Evolutionary conservation across 164 flowering plant genomes (phyloP), one percentile per base, ranked within the genome.

Genomic region (Cinnamomum micranthum): DNA sequence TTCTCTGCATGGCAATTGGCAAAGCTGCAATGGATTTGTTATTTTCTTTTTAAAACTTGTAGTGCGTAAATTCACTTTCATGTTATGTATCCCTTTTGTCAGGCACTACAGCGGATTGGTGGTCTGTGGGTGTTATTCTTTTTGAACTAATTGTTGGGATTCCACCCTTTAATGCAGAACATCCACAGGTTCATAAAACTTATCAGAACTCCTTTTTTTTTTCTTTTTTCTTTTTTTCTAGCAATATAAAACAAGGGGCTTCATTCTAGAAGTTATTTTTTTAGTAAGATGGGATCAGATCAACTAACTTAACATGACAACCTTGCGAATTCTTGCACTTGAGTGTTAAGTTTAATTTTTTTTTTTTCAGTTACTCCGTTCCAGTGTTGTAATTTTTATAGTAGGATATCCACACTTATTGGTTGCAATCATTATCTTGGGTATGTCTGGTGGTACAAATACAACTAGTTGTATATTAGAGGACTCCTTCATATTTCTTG

Each of bases 51-150:
- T 31, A 64, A 20, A 19, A 55, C 70, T 33, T 23, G 27, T 22
- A 23, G 50, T 51, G 17, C 3, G 23, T 58, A 66, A 50, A 47
- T 60, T 68, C 27, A 68, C 55, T 68, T 25, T 65, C 47, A 24
- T 71, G 20, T 71, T 15, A 24, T 19, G 15, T 17, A 20, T 72
- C 24, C 22, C 20, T 51, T 78, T 81, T 62, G 71, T 41, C 88
- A 95, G 99, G 91, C n/a, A 81, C 92, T 64, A 87, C 97, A 77
- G 99, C 98, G 4, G 99, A 95, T 89, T 95, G 99, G 99, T 95
- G 99, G 99, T 95, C 99, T 81, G 97, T 95, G 59, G 99, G 99
- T 58, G 89, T 95, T 80, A 93, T 95, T 77, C 86, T 95, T 51
- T 95, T 95, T 84, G 99, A 95, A 80, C 74, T 95, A 74, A 87